Percentiles rank a stretch among this genome's conserved stretches.
These are phyloP conservation scores for Urochloa ruziziensis DNA, from an alignment of 176 grass and related monocot genomes.

Conservation along the genomic window DNA sequence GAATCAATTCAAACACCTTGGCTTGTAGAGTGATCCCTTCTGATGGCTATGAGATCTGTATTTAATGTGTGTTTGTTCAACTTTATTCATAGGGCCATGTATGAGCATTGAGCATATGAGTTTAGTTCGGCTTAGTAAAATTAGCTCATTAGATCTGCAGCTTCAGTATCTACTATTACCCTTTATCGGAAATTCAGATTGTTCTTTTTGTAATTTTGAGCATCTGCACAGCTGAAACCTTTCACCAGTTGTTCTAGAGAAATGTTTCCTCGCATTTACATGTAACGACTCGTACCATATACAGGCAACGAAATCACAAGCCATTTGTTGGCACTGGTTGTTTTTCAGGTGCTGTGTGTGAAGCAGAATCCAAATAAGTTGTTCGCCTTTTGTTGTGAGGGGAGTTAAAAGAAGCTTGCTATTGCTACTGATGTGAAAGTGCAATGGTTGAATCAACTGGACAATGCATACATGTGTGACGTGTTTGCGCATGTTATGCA, in stretches of 20 bases:
- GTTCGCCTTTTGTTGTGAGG: background rate
- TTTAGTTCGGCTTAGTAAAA: background rate
- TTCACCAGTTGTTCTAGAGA: background rate
- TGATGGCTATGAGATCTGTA: background rate
- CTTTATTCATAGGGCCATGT: background rate
- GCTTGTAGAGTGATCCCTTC: constrained; percentile 62
- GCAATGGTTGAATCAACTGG: background rate
- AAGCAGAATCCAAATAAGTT: background rate
- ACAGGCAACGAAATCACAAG: background rate
- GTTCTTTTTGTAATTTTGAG: background rate
- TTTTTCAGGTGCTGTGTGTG: background rate
- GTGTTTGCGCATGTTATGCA: background rate
- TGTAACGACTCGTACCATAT: background rate
- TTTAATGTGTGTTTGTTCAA: background rate
- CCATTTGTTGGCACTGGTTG: background rate
- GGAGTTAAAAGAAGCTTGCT: background rate
- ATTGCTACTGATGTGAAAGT: background rate
- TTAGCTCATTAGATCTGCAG: background rate
- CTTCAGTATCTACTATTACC: background rate
- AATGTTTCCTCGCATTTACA: background rate
- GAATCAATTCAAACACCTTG: constrained; percentile 70
- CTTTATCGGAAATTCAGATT: background rate
- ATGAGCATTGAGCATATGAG: background rate
- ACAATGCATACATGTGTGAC: background rate
- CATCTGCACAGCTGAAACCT: background rate